Evolutionary conservation across 768 basidiomycete genomes (phyloP), one percentile per base, ranked within the genome.

Genomic region (Rossbeevera mucosa): DNA sequence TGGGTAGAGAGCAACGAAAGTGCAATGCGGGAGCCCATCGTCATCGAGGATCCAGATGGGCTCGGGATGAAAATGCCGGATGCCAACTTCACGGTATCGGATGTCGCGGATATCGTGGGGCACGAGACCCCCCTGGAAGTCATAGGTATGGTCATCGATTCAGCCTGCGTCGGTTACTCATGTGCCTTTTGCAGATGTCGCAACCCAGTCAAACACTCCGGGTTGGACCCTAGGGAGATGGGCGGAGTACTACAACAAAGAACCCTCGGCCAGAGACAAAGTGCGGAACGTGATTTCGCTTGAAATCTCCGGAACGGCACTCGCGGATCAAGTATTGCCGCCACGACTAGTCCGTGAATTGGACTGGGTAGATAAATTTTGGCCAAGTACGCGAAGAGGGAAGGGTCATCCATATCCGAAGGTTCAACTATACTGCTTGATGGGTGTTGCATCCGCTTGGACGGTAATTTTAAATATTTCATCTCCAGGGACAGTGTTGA

Each of bases 361-460:
- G 58, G 96, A 97, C 62, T 99, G 95, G 95, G 95, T 97, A 6
- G 93, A 96, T 66, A 89, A 87, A 54, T 91, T 85, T 67, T 99
- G 95, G 95, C 94, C 94, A 0, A 78, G 77, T 51, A 82, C 82
- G 44, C 80, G 82, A 60, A 87, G 83, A 66, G 83, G 83, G 31
- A 82, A 82, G 59, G 83, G 85, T 0, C 80, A 90, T 52, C 62
- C 78, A 47, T 94, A 88, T 64, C 95, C 95, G 7, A 95, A 95
- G 63, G 95, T 99, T 2, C 93, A 95, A 63, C 68, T 95, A 47
- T 99, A 99, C 67, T 97, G 95, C 63, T 74, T 99, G 52, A 99
- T 99, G 96, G 91, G 92, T 29, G 93, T 95, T 20, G 85, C 82
- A 7, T 80, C 83, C 21, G 91, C 92, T 26, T 97, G 94, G 92